Percentiles rank a stretch among this genome's conserved stretches.
phyloP scores from a whole-genome alignment of 495 filamentous ascomycete genomes.

The Xylona heveae region DNA sequence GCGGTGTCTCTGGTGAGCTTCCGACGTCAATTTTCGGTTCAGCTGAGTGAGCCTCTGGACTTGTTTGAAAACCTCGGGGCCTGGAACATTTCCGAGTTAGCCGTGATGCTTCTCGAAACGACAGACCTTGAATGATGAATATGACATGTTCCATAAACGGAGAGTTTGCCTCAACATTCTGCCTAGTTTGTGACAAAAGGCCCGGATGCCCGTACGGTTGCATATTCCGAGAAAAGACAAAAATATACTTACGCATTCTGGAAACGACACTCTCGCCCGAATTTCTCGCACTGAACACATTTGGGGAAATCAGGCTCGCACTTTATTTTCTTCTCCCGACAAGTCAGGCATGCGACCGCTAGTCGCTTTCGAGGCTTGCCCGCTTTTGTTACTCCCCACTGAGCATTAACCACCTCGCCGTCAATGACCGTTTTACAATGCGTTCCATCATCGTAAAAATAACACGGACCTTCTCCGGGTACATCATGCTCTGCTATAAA shows the following conservation, averaged over 20 bases:
- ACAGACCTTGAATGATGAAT: too few species aligned
- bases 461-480: slow-evolving; percentile 62
- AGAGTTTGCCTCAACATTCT: too few species aligned
- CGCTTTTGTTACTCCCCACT: slow-evolving; percentile 85
- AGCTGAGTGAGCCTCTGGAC: too few species aligned
- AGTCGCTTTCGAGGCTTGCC: slow-evolving; percentile 78
- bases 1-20: too few species aligned
- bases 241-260: slow-evolving; percentile 85
- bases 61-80: too few species aligned
- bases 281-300: slow-evolving; percentile 82
- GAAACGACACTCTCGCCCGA: slow-evolving; percentile 63
- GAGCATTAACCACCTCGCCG: slow-evolving; percentile 68
- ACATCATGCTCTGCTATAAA: slow-evolving; percentile 36
- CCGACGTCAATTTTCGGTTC: too few species aligned
- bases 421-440: slow-evolving; percentile 70
- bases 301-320: slow-evolving; percentile 73
- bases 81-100: too few species aligned
- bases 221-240: too few species aligned
- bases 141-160: too few species aligned
- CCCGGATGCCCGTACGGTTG: too few species aligned
- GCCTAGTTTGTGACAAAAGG: too few species aligned
- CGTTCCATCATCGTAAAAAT: slow-evolving; percentile 72
- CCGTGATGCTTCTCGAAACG: too few species aligned
- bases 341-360: slow-evolving; percentile 75
- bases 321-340: slow-evolving; percentile 92